Evolutionary conservation across 306 rosid species (phyloP), one percentile per base, ranked within the genome.

Genomic region (Quercus variabilis): DNA sequence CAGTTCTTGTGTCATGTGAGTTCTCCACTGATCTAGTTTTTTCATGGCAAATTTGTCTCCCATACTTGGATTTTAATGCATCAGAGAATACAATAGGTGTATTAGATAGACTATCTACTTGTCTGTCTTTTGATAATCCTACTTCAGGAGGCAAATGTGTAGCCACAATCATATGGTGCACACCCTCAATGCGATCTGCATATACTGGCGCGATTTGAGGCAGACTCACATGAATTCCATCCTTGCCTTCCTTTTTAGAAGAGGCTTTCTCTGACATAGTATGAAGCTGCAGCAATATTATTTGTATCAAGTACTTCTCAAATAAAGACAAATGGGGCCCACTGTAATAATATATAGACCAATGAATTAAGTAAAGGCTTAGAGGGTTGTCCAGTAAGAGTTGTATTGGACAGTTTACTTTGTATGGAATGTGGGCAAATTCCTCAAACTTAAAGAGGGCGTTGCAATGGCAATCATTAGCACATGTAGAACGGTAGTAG

Each of bases 71-170:
- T 78, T 78, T 93, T 25, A 86, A 65, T 31, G 87, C 82, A 49
- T 76, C 76, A 49, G 93, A 90, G 81, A 90, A 88, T 57, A 87
- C 80, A 3, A 85, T 77, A 56, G 94, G 97, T 62, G 94, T 88
- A 76, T 78, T 85, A 25, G 88, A 81, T 77, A 87, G 60, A 80
- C 82, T 84, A 73, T 83, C 91, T 30, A 82, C 55, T 73, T 82
- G 79, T 69, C 79, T 55, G 54, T 85, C 86, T 76, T 82, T 86
- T 23, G 86, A 87, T 15, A 63, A 33, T 70, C 56, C 72, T 71
- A 78, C 76, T 69, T 78, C 80, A 67, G 75, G 79, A 65, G 83
- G 76, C 71, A 80, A 62, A 55, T n/a, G 56, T 30, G 56, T 49
- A 21, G 70, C 75, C 74, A 64, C 73, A 35, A 56, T 52, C 49